A percentile compares a stretch with the other conserved stretches of the same genome.
phyloP scores from a whole-genome alignment of 2,329 filamentous ascomycete species.

The Bisporella sp. region DNA sequence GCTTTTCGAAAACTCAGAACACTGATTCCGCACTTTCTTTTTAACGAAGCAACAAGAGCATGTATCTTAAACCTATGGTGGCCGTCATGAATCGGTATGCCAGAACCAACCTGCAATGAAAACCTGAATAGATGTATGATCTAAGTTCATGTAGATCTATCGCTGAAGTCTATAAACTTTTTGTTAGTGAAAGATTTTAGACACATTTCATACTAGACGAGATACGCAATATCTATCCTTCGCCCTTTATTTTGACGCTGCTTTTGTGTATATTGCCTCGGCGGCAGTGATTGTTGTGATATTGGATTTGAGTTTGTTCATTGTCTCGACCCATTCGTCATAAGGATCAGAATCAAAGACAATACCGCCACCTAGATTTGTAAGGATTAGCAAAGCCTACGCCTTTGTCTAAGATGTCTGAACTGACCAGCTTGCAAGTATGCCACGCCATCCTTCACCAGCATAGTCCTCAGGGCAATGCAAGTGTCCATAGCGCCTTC shows the following conservation, averaged over 20 bases:
- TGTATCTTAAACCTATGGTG: no score
- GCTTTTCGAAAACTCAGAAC: no score
- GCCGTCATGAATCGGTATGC: no score
- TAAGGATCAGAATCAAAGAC: constrained; percentile 89
- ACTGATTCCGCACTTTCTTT: no score
- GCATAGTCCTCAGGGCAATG: constrained; percentile 74
- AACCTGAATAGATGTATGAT: no score
- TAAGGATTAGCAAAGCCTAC: not conserved
- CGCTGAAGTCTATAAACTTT: no score
- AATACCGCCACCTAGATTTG: constrained; percentile 64
- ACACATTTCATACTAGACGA: no score
- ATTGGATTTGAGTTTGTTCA: constrained; percentile 91
- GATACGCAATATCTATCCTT: no score
- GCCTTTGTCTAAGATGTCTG: not conserved
- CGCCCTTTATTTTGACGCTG: constrained; percentile 1
- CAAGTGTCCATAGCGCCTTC: constrained; percentile 91
- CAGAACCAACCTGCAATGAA: no score
- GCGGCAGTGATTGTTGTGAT: constrained; percentile 82
- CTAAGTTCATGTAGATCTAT: no score
- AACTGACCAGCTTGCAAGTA: constrained; percentile 73
- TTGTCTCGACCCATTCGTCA: constrained; percentile 93
- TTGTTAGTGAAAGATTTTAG: no score
- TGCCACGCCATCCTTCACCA: constrained; percentile 83
- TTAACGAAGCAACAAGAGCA: no score
- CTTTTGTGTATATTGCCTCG: constrained; percentile 46